These are phyloP conservation scores for Solanum chaucha DNA, from an alignment of 257 asterid genomes.

Conservation along the genomic window DNA sequence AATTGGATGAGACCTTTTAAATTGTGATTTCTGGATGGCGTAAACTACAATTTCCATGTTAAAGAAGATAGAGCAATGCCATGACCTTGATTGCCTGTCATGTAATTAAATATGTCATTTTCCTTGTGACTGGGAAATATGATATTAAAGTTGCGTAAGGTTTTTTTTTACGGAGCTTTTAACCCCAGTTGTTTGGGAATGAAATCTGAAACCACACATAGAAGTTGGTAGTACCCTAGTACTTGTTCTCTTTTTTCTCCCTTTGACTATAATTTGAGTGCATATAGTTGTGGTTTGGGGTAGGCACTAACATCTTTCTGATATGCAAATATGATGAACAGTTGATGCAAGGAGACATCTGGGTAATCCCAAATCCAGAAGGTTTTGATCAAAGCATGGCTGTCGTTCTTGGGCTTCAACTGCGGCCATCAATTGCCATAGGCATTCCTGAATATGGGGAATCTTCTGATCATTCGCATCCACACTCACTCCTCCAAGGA, in stretches of 20 bases:
- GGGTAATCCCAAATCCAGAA: slow-evolving; percentile 60
- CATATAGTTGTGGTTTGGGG: background rate
- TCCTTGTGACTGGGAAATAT: background rate
- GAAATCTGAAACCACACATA: background rate
- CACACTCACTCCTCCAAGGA: slow-evolving; percentile 57
- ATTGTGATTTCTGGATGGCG: background rate
- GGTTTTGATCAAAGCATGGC: slow-evolving; percentile 80
- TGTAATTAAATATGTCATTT: background rate
- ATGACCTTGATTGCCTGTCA: background rate
- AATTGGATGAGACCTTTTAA: background rate
- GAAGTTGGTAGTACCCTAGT: background rate
- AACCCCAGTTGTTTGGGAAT: background rate
- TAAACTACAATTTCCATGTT: background rate
- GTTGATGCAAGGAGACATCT: slow-evolving; percentile 97
- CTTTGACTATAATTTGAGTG: background rate
- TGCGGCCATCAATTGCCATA: slow-evolving; percentile 31
- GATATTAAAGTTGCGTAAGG: background rate
- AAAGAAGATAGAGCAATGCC: background rate
- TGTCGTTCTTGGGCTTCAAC: slow-evolving; percentile 64
- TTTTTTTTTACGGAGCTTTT: background rate
- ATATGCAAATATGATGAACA: slow-evolving; percentile 16
- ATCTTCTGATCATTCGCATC: slow-evolving; percentile 33
- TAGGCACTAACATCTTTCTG: background rate
- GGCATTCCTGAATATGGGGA: slow-evolving; percentile 53
- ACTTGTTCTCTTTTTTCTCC: background rate